Evolutionary conservation across 169 alveolate species (phyloP), one percentile per base, ranked within the genome.

Genomic region (Eimeria falciformis): DNA sequence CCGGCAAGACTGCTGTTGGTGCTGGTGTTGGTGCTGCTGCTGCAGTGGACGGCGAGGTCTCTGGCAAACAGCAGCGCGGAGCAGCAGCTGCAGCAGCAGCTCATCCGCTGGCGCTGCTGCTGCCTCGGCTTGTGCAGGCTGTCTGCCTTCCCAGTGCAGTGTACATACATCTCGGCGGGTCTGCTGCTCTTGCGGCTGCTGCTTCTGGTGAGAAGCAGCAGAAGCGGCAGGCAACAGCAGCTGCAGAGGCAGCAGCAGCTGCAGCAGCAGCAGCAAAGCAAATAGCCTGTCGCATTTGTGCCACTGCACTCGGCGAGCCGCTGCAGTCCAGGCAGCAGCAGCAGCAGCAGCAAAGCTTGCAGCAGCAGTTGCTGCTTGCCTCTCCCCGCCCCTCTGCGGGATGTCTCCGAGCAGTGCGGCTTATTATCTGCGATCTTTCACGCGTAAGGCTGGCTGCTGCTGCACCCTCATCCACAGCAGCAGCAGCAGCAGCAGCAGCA

Each of bases 341-440:
- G 84, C 88, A 79, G 56, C 83, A 71, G 84, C 84, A 40, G 43
- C 84, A 43, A 11, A 56, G 21, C 45, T 62, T 43, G 40, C 65
- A 73, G 43, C 89, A 55, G 89, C 73, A 29, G 58, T 3, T 81
- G 73, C 27, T 81, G 89, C 89, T 33, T 43, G 29, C 55, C 33
- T 18, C 89, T 11, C 7, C 14, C 50, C 89, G 89, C 9, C 45
- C 89, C 29, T 55, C 89, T 81, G 25, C 77, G 40, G 77, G 89
- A 18, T 81, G 89, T n/a, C 77, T 81, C 29, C 89, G 89, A 29
- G 71, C 89, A 11, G 89, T 55, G 75, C 89, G 89, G 77, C 89
- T 71, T 5, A 56, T 81, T 27, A 55, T 81, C 27, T 71, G 58
- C 29, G 89, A 81, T 29, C 43, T 81, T n/a, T 27, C 89, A 40